These are phyloP conservation scores for Cercospora brassicicola DNA, from an alignment of 2,329 filamentous ascomycete genomes.

Conservation along the genomic window DNA sequence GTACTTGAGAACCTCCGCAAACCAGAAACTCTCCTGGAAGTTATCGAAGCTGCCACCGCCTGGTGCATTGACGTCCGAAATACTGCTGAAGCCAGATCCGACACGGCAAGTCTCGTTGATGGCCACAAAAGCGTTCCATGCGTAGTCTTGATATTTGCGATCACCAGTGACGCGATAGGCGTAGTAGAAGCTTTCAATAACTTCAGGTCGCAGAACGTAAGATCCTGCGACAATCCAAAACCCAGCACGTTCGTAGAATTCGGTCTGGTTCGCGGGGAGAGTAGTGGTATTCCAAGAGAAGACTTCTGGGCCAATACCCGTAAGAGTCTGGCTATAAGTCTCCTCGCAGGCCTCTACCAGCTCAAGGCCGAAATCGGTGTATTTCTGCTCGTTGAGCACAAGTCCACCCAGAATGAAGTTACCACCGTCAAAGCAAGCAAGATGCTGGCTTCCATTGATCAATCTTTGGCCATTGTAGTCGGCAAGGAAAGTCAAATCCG, in stretches of 20 bases:
- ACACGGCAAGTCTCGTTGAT: constrained; percentile 23
- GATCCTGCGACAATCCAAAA: constrained; percentile 61
- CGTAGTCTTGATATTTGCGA: constrained; percentile 25
- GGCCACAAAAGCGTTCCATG: constrained; percentile 25
- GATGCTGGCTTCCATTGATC: constrained; percentile 46
- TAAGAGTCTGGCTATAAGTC: constrained; percentile 68
- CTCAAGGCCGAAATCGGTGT: constrained; percentile 70
- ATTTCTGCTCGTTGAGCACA: constrained; percentile 63
- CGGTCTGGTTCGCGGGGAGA: constrained; percentile 43
- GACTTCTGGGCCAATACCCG: constrained; percentile 73
- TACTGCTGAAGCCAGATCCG: constrained; percentile 22
- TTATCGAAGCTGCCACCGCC: constrained; percentile 55
- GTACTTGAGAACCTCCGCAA: constrained; percentile 86
- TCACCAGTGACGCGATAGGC: constrained; percentile 27
- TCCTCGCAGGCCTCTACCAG: constrained; percentile 73
- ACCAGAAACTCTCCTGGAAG: constrained; percentile 83
- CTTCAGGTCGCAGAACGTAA: constrained; percentile 65
- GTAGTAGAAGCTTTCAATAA: constrained; percentile 29
- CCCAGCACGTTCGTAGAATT: constrained; percentile 66
- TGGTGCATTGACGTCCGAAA: constrained; percentile 20
- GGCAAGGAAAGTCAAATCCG: constrained; percentile 71
- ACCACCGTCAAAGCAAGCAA: constrained; percentile 81
- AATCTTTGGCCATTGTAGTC: constrained; percentile 52
- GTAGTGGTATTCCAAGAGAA: constrained; percentile 44
- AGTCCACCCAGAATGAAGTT: constrained; percentile 84